Percentiles rank a stretch among this genome's conserved stretches.
phyloP scores from a whole-genome alignment of 148 eudicot species.

The Chenopodium berlandieri region DNA sequence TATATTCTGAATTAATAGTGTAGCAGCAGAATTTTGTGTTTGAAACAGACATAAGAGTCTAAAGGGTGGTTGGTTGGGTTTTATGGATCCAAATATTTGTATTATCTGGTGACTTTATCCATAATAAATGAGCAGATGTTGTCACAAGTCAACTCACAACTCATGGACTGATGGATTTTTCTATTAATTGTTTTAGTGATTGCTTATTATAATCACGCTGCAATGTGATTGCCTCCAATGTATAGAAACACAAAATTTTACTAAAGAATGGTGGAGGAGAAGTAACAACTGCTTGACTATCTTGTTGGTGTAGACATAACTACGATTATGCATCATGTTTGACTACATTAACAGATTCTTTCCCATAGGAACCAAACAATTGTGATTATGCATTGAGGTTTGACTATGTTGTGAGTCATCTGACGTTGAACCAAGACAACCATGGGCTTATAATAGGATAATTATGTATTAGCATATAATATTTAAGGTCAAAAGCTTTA shows the following conservation, averaged over 20 bases:
- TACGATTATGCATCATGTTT: neutral
- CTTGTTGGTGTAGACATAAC: neutral
- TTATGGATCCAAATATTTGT: neutral
- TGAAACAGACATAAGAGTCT: neutral
- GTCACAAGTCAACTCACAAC: neutral
- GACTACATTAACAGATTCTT: neutral
- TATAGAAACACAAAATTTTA: neutral
- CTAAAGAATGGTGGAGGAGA: neutral
- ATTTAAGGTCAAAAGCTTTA: neutral
- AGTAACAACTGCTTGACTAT: neutral
- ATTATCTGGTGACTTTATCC: neutral
- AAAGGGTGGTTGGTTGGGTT: neutral
- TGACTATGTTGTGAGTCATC: neutral
- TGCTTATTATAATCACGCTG: neutral
- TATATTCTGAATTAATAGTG: neutral
- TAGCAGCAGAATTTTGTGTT: neutral
- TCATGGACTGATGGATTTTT: neutral
- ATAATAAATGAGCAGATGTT: neutral
- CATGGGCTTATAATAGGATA: neutral
- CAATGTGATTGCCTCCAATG: neutral
- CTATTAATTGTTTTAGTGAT: neutral
- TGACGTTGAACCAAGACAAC: neutral
- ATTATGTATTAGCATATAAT: neutral
- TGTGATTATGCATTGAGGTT: neutral
- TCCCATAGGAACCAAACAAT: neutral